phyloP scores from a whole-genome alignment of 2,329 filamentous ascomycete species.

The Trichoderma breve region DNA sequence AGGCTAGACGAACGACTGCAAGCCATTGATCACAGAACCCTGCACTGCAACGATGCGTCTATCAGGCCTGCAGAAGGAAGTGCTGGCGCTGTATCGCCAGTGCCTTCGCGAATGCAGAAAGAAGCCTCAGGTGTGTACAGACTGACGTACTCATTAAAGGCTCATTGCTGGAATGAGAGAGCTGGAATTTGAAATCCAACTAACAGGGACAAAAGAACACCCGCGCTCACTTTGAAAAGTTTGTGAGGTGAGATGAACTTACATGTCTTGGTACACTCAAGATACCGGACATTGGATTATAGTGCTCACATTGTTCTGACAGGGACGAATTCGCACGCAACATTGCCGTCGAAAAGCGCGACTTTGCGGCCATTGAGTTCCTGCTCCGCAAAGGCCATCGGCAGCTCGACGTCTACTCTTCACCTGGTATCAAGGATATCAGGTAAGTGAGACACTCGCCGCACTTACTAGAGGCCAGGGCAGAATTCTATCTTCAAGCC shows the following conservation, averaged over 20 bases:
- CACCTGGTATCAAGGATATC: slow-evolving; percentile 77
- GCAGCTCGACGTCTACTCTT: slow-evolving; percentile 79
- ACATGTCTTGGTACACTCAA: background rate
- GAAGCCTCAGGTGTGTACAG: slow-evolving; percentile 65
- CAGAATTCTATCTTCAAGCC: background rate
- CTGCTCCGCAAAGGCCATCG: slow-evolving; percentile 76
- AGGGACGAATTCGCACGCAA: slow-evolving; percentile 77
- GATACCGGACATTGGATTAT: too few species aligned
- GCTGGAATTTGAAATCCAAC: background rate
- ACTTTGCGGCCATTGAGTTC: slow-evolving; percentile 84
- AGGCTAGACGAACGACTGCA: background rate
- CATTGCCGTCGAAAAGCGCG: slow-evolving; percentile 69
- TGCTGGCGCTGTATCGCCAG: slow-evolving; percentile 79
- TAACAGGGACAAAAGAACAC: slow-evolving; percentile 43
- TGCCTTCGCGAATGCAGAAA: slow-evolving; percentile 78
- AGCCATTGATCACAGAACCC: background rate
- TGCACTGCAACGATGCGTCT: slow-evolving; percentile 42
- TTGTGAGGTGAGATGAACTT: slow-evolving; percentile 53
- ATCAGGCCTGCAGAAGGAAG: slow-evolving; percentile 88
- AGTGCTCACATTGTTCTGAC: background rate
- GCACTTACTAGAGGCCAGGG: background rate
- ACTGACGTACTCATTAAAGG: background rate
- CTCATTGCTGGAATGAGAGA: background rate
- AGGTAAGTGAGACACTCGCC: slow-evolving; percentile 29
- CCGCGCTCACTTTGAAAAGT: slow-evolving; percentile 61